Base-by-base conservation (phyloP, 306 rosid species). In the Oxytropis ochrocephala region DNA sequence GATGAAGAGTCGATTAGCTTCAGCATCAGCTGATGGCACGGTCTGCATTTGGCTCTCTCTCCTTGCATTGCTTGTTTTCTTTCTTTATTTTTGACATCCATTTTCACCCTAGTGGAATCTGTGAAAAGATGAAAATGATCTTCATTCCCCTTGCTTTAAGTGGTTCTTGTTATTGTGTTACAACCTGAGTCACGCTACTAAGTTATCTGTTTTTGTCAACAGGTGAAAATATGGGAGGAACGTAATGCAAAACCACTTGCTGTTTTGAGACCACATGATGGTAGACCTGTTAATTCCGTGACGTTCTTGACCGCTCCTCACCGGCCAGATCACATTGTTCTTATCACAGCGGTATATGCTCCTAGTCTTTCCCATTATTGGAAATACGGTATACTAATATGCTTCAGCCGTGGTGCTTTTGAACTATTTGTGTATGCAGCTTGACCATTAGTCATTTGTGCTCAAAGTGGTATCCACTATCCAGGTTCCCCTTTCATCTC, bases 221-320 rank as follows among this genome's bases (percentile, higher is more conserved):
- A 88, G 94, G 87, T 88, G 78, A 88, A 85, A 82, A 81, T 88
- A 72, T 88, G 94, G 94, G 94, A 77, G 75, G 94, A 88, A 78
- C 87, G 87, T 5, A 88, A 79, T 78, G 69, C 82, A 56, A 42
- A 73, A 2, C 90, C 88, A 11, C 85, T 85, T 64, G 84, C 94
- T 59, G 84, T 88, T 57, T 29, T 88, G 58, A 84, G 82, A 73
- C 94, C 90, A 8, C 86, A 88, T 66, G 88, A 83, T 79, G 88
- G 94, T 39, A 79, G 60, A 58, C 88, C 94, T 50, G 90, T 88
- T 56, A 77, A 79, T 83, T 88, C 90, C 18, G 90, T 79, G 81
- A 88, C 90, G 27, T 88, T 88, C 76, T 79, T 88, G 79, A 81
- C 90, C 65, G 88, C 94, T 57, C 85, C 90, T 60, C 84, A 88